A percentile compares a stretch with the other conserved stretches of the same genome.
These are phyloP conservation scores for Jatropha podagrica DNA, from an alignment of 441 rosid genomes.

Conservation along the genomic window DNA sequence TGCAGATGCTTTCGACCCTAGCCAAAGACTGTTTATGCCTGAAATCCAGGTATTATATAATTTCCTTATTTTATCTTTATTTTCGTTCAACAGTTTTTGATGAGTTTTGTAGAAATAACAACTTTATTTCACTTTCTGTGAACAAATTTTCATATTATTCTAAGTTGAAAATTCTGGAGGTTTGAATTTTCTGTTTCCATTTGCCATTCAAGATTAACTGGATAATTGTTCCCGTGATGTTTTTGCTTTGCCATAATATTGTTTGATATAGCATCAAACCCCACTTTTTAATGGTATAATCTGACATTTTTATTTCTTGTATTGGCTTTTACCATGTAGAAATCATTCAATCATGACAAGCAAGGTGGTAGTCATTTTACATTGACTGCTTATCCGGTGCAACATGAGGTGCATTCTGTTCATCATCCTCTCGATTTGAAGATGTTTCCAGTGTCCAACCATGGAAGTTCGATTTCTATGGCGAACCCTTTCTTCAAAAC, in stretches of 20 bases:
- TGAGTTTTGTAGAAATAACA: neutral
- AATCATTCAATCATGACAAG: slow-evolving; percentile 34
- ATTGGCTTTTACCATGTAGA: slow-evolving; percentile 31
- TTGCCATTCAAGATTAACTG: neutral
- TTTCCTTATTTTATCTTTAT: neutral
- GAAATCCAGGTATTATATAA: slow-evolving; percentile 36
- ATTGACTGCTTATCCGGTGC: slow-evolving; percentile 35
- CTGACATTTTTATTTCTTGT: slow-evolving; percentile 21
- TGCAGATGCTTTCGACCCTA: slow-evolving; percentile 28
- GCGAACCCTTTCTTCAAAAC: slow-evolving; percentile 35
- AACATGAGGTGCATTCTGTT: slow-evolving; percentile 32
- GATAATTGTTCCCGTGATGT: neutral
- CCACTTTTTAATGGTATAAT: neutral
- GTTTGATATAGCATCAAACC: neutral
- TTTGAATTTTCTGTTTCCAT: neutral
- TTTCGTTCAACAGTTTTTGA: neutral
- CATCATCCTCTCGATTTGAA: slow-evolving; percentile 35
- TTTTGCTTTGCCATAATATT: neutral
- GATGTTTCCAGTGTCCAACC: slow-evolving; percentile 41
- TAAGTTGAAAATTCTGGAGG: neutral
- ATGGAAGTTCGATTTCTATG: slow-evolving; percentile 25
- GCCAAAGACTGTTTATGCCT: slow-evolving; percentile 16
- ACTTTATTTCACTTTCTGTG: neutral
- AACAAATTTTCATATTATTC: neutral
- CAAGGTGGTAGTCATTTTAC: slow-evolving; percentile 36